Conservation (phyloP, 768 basidiomycete genomes). For the Phanerodontia chrysosporium region DNA sequence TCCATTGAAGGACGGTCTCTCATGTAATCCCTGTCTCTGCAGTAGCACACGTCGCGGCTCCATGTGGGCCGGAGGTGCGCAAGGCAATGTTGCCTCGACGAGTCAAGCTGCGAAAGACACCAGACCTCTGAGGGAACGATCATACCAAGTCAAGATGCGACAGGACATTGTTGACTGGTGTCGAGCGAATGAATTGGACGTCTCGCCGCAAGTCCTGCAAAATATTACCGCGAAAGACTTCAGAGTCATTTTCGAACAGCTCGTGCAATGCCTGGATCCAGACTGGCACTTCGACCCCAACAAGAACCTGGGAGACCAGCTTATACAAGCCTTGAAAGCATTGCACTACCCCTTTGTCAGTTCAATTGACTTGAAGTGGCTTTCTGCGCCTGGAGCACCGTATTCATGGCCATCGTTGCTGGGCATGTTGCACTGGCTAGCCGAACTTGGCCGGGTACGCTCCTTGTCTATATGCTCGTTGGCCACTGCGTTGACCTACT, state of each 20-base stretch:
- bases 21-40: not conserved
- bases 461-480: not conserved
- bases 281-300: slow-evolving; percentile 52
- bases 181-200: slow-evolving; percentile 58
- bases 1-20: not conserved
- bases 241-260: slow-evolving; percentile 75
- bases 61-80: slow-evolving; percentile 55
- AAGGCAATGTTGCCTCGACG: slow-evolving; percentile 43
- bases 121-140: slow-evolving; percentile 72
- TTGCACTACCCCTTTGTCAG: slow-evolving; percentile 79
- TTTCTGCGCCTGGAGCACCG: slow-evolving; percentile 84
- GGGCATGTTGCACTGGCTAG: slow-evolving; percentile 91
- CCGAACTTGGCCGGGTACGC: slow-evolving; percentile 75
- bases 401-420: slow-evolving; percentile 90
- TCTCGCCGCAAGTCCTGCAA: slow-evolving; percentile 61
- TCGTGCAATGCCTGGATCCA: slow-evolving; percentile 70
- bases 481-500: not conserved
- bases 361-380: slow-evolving; percentile 78
- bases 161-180: slow-evolving; percentile 76
- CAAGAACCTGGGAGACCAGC: slow-evolving; percentile 75
- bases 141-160: slow-evolving; percentile 71
- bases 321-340: slow-evolving; percentile 68
- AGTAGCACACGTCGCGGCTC: slow-evolving; percentile 78
- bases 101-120: slow-evolving; percentile 65
- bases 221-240: slow-evolving; percentile 88